A percentile compares a stretch with the other conserved stretches of the same genome.
phyloP scores from a whole-genome alignment of 2,329 filamentous ascomycete genomes.

The Arthrinium phaeospermum region DNA sequence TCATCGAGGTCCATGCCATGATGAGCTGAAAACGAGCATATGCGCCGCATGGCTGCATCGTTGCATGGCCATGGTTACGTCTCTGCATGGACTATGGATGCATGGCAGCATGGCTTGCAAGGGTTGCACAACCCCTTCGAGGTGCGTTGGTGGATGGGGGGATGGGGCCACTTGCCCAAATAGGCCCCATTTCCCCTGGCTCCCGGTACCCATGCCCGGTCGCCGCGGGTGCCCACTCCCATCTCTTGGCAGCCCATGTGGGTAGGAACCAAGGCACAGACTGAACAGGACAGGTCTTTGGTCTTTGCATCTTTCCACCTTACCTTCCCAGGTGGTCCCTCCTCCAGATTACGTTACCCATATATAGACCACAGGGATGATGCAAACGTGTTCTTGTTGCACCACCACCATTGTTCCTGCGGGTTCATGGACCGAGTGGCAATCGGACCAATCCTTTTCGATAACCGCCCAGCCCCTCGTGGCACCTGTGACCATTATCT shows the following conservation, averaged over 20 bases:
- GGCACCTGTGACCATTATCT: background rate
- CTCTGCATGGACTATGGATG: background rate
- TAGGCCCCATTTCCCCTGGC: background rate
- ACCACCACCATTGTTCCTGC: background rate
- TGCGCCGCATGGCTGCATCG: background rate
- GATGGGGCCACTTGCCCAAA: background rate
- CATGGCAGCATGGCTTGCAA: background rate
- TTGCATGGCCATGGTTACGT: background rate
- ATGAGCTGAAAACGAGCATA: background rate
- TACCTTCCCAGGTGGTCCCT: background rate
- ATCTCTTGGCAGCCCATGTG: background rate
- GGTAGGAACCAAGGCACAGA: background rate
- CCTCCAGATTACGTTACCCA: background rate
- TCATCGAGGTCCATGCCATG: background rate
- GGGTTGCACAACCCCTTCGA: background rate
- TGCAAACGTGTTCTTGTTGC: background rate
- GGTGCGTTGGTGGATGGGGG: background rate
- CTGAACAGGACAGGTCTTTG: background rate
- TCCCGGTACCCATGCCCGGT: background rate
- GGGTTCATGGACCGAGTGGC: background rate
- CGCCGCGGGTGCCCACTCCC: background rate
- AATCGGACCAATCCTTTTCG: background rate
- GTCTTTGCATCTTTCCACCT: background rate
- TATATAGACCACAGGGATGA: background rate
- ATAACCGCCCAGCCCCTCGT: background rate